Evolutionary conservation across 129 eudicot genomes (phyloP), one percentile per base, ranked within the genome.

Genomic region (Centaurea solstitialis): DNA sequence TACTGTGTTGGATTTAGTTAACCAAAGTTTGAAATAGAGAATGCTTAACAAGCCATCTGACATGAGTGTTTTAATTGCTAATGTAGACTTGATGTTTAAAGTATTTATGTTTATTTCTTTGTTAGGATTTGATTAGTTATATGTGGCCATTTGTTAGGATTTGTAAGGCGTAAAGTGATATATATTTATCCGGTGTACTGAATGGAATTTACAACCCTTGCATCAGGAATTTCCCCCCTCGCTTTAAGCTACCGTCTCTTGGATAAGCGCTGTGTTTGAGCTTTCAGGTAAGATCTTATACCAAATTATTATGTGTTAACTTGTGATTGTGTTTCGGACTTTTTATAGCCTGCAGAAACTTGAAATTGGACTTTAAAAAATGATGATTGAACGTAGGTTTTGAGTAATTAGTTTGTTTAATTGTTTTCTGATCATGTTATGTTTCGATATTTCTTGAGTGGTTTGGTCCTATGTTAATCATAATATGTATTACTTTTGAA

Each of bases 301-400:
- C 21, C 72, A 41, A 40, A 77, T 66, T 20, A n/a, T 68, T 67
- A 5, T 17, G 40, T 3, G 0, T 24, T n/a, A 23, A 65, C 5
- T 9, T 1, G 3, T 17, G 26, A 67, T 40, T 77, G 7, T 35
- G 62, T 68, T 67, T 24, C 0, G 30, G 21, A 67, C 24, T 67
- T 40, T 77, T n/a, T 66, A 17, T 67, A 9, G 66, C 3, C 67
- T 3, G 24, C 65, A 67, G 35, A n/a, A 67, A 67, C 37, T 68
- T 67, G 41, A 66, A 77, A 74, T 15, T 62, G 38, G 5, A 62
- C 37, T 23, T 64, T 37, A 15, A 37, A 5, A 37, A 22, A 37
- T 62, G 80, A 62, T 38, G 80, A 76, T 76, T 57, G 23, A 37
- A 38, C 15, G 13, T 64, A 76, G 72, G 80, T 39, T 76, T 76